Percentiles rank a stretch among this genome's conserved stretches.
phyloP scores from a whole-genome alignment of 2,329 filamentous ascomycete species.

The Diplodia mutila region DNA sequence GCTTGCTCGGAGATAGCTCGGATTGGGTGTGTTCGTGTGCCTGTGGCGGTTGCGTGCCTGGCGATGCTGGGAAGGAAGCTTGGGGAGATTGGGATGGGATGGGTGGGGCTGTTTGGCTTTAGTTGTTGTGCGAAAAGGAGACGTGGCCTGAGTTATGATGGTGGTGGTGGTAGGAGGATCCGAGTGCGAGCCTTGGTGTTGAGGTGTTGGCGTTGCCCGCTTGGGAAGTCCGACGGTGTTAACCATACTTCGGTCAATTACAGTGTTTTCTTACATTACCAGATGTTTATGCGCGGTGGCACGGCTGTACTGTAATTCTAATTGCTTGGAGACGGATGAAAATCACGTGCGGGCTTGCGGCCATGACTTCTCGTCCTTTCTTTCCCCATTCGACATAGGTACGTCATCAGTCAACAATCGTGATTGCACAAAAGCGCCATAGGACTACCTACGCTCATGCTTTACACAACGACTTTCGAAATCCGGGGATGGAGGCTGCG shows the following conservation, averaged over 20 bases:
- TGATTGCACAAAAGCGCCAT: too few species aligned
- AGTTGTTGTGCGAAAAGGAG: neutral
- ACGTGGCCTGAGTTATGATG: neutral
- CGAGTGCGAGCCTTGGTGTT: neutral
- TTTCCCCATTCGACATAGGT: neutral
- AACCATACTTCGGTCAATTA: neutral
- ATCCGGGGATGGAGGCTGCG: neutral
- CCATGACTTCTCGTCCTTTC: neutral
- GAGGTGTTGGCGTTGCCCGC: neutral
- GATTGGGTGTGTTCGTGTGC: neutral
- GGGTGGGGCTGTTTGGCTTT: neutral
- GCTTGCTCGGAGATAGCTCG: conserved; percentile 16
- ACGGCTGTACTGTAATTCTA: neutral
- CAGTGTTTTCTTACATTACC: neutral
- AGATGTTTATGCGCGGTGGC: neutral
- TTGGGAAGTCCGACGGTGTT: neutral
- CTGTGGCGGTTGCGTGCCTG: neutral
- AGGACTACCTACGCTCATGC: neutral
- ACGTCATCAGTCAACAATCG: too few species aligned
- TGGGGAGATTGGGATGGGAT: neutral
- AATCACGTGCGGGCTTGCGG: neutral
- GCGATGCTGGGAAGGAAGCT: neutral
- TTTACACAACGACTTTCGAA: neutral
- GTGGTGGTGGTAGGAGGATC: neutral
- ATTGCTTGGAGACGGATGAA: neutral